phyloP scores from a whole-genome alignment of 2,329 filamentous ascomycete genomes.

The Paraphaeosphaeria sporulosa region DNA sequence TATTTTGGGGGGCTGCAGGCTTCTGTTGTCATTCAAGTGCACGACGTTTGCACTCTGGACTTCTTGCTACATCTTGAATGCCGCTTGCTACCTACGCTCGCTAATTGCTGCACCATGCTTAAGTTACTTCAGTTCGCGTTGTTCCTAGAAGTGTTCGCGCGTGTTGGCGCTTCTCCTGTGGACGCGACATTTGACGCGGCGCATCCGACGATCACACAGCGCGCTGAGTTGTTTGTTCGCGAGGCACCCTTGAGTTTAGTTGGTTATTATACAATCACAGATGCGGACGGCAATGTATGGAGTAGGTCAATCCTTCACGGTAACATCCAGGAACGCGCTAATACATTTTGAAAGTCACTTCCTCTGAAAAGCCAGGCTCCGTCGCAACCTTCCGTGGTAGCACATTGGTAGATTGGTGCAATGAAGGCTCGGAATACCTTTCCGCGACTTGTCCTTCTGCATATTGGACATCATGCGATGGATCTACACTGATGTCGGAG shows the following conservation, averaged over 20 bases:
- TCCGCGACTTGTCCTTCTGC: background rate
- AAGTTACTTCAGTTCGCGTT: slow-evolving; percentile 7
- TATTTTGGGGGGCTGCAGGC: slow-evolving; percentile 8
- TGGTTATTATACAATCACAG: background rate
- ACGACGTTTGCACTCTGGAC: background rate
- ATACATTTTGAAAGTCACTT: background rate
- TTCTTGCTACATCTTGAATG: background rate
- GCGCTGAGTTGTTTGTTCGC: slow-evolving; percentile 6
- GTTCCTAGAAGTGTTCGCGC: slow-evolving; percentile 1
- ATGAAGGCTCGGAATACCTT: background rate
- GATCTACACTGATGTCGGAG: background rate
- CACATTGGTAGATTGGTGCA: slow-evolving; percentile 9
- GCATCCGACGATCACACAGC: slow-evolving; percentile 11
- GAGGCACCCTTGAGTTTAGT: background rate
- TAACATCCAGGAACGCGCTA: background rate
- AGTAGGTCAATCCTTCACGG: background rate
- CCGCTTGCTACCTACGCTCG: slow-evolving; percentile 1
- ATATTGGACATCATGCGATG: slow-evolving; percentile 7
- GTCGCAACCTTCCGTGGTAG: slow-evolving; percentile 1
- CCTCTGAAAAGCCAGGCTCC: background rate
- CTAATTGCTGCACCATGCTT: background rate
- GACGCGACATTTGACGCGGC: background rate
- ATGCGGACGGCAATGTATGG: background rate
- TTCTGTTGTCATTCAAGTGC: slow-evolving; percentile 1
- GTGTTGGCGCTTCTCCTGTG: slow-evolving; percentile 6